Base-by-base conservation (phyloP, 192 early-diverging fungal genomes). In the Geranomyces michiganensis region DNA sequence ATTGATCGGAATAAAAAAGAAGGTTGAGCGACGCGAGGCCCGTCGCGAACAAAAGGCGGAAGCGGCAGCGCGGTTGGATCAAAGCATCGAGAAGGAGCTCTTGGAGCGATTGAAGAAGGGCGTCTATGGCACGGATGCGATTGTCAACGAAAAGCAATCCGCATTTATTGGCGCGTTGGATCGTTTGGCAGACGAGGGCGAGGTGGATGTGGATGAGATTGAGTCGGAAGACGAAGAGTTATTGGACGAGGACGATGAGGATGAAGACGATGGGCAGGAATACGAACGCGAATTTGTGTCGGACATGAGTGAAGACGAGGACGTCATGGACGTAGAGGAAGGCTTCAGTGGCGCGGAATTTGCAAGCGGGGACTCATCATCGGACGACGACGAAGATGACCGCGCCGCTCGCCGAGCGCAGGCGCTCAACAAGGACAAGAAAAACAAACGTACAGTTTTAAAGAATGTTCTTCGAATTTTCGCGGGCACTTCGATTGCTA, bases 71-170 rank as follows among this genome's bases (percentile, higher is more conserved):
- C 84, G 92, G 61, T 81, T 99, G 63, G 94, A 97, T 56, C 87
- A 90, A 77, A 84, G 89, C 1, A 97, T 99, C 72, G 96, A 97
- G 73, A 96, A 96, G 82, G 96, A 99, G 80, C 84, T 99, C 66
- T 81, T 99, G 72, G 91, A 93, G 65, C 84, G 96, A 47, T 82
- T 99, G 63, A 91, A 90, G 86, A 91, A 81, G 80, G 95, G 95
- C 79, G 92, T 96, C 0, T 99, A 99, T 78, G 96, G 92, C 48
- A 41, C 36, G 26, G 96, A 99, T 73, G 92, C 88, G 43, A 95
- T 96, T n/a, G 85, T 99, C 56, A 99, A 99, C 78, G 93, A 94
- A 73, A 90, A 91, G 68, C 89, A 95, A 76, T 81, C 86, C 36
- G 91, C 94, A 21, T 99, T 96, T 90, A 88, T 84, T 71, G 89